Evolutionary conservation across 2,329 filamentous ascomycete genomes (phyloP).

Genomic region (Exophiala viscosa): DNA sequence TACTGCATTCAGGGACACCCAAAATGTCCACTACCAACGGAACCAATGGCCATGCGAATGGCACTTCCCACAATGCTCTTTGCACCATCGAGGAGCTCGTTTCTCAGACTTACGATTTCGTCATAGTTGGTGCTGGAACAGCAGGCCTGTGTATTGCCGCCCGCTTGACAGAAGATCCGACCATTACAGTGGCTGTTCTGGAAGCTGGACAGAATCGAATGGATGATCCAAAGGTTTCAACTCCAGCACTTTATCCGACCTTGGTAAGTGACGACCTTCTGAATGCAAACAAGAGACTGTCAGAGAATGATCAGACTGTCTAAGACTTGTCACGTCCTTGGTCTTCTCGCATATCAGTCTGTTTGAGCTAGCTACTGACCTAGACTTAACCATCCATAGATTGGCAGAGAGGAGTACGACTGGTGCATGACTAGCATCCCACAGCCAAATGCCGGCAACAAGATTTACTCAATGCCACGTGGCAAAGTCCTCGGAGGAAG

Average conservation of each 20-base stretch:
- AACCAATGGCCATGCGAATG: constrained; percentile 14
- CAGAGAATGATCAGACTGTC: too few relatives aligned
- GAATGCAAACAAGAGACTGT: too few relatives aligned
- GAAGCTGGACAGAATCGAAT: constrained; percentile 41
- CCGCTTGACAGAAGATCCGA: constrained; percentile 32
- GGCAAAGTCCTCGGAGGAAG: constrained; percentile 35
- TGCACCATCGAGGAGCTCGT: constrained; percentile 22
- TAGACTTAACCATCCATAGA: constrained; percentile 2
- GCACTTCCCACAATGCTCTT: constrained; percentile 12
- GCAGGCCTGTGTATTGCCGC: constrained; percentile 34
- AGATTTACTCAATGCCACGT: constrained; percentile 28
- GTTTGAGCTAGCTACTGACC: neutral
- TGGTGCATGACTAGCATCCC: constrained; percentile 24
- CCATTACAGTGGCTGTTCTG: constrained; percentile 42
- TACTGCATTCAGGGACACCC: neutral
- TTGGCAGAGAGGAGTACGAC: constrained; percentile 22
- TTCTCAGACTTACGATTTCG: constrained; percentile 30
- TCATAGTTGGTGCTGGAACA: constrained; percentile 34
- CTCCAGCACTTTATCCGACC: constrained; percentile 26
- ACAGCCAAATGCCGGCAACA: constrained; percentile 24
- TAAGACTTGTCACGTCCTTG: neutral
- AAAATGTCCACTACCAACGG: constrained; percentile 14
- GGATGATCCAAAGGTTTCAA: constrained; percentile 30
- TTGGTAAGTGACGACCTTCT: constrained; percentile 5
- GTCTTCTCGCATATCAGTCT: neutral